These are phyloP conservation scores for Bassia scoparia DNA, from an alignment of 148 eudicot species.

Conservation along the genomic window DNA sequence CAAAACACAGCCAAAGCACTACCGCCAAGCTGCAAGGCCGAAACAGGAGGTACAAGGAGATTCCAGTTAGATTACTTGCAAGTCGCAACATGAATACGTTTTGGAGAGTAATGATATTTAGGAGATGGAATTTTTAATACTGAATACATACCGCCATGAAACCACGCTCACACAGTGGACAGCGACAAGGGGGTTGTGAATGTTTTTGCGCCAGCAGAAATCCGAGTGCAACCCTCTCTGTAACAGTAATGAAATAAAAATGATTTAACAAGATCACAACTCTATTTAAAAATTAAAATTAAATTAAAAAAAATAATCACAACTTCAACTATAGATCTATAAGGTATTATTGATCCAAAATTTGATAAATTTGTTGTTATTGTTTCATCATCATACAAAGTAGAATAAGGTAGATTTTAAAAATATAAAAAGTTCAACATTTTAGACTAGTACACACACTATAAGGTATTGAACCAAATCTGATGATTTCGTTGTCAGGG, in stretches of 20 bases:
- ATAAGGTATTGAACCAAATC: too few relatives aligned
- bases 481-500: too few relatives aligned
- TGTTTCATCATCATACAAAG: too few relatives aligned
- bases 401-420: too few relatives aligned
- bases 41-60: slow-evolving; percentile 1
- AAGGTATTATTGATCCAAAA: too few relatives aligned
- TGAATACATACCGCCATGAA: slow-evolving; percentile 78
- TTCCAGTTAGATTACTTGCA: neutral
- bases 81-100: neutral
- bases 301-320: too few relatives aligned
- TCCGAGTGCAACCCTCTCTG: slow-evolving; percentile 99
- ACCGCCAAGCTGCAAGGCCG: slow-evolving; percentile 76
- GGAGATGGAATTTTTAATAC: neutral
- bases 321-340: too few relatives aligned
- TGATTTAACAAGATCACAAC: neutral
- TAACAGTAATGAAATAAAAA: neutral
- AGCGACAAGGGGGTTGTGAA: slow-evolving; percentile 94
- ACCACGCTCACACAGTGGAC: slow-evolving; percentile 98
- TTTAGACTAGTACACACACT: too few relatives aligned
- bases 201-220: slow-evolving; percentile 93
- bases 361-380: too few relatives aligned
- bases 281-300: too few relatives aligned
- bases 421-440: too few relatives aligned
- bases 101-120: neutral
- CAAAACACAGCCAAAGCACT: slow-evolving; percentile 94